Base-by-base conservation (phyloP, 2,329 filamentous ascomycete genomes). In the Penicillium sp. region DNA sequence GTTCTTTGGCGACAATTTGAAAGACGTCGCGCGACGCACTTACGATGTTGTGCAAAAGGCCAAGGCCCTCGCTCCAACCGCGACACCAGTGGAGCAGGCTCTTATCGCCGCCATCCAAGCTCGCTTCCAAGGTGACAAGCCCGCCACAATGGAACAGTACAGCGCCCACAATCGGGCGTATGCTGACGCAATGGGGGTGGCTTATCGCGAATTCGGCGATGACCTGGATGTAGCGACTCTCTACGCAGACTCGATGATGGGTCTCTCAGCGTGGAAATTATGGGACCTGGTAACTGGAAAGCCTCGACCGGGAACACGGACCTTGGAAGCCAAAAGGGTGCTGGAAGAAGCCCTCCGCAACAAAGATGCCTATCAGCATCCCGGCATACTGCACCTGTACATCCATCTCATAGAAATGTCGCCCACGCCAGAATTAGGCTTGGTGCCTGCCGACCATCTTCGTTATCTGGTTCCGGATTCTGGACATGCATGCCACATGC, bases 341-440 rank as follows among this genome's bases (percentile, higher is more conserved):
- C 72, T 88, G 1, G 84, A 88, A 28, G 69, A 65, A 3, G 82
- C 81, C 0, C 68, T 91, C 15, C 61, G 67, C 1, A 71, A 75
- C 2, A 65, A 75, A 1, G 75, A 72, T 13, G 79, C 75, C 0
- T 65, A 73, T 3, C 58, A 71, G 6, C 88, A 93, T 59, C 83
- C 87, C 0, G 87, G 87, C 0, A 67, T 90, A 0, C 72, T 89
- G 5, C 87, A 91, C 65, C 70, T 89, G 28, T 90, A 90, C 65
- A 87, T 89, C 33, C 86, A 89, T 58, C 77, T 88, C 3, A 86
- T 88, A 75, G 87, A 90, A 62, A 89, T 89, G 86, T 89, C 86
- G 0, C 71, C 74, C 0, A 76, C 73, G 0, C 86, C 86, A 0
- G 86, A 88, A 63, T 64, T 69, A 1, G 87, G 83, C 1, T 65